A percentile compares a stretch with the other conserved stretches of the same genome.
phyloP scores from a whole-genome alignment of 306 rosid species.

The Quercus parvula region DNA sequence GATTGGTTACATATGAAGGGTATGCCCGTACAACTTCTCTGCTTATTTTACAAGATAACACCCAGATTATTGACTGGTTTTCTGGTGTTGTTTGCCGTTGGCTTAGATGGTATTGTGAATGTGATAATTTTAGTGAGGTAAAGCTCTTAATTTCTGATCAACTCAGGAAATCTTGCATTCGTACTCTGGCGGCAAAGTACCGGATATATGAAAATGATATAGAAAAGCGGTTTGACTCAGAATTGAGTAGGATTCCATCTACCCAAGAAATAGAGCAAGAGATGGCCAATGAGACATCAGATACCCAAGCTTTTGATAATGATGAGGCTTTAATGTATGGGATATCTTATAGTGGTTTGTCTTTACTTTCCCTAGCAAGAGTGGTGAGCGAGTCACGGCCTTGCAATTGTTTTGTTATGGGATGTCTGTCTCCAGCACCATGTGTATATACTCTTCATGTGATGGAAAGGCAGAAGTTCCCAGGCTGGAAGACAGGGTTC shows the following conservation, averaged over 20 bases:
- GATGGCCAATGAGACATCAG: slow-evolving; percentile 33
- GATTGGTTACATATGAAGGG: slow-evolving; percentile 59
- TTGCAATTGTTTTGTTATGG: slow-evolving; percentile 74
- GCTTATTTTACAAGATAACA: slow-evolving; percentile 65
- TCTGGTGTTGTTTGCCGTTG: slow-evolving; percentile 71
- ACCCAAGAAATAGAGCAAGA: slow-evolving; percentile 50
- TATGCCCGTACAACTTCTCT: slow-evolving; percentile 48
- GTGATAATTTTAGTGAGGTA: slow-evolving; percentile 60
- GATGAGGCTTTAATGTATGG: slow-evolving; percentile 84
- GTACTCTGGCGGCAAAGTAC: slow-evolving; percentile 82
- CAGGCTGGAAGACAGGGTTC: slow-evolving; percentile 95
- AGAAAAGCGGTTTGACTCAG: slow-evolving; percentile 64
- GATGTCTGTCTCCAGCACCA: slow-evolving; percentile 67
- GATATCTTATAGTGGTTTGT: slow-evolving; percentile 67
- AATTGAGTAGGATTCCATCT: slow-evolving; percentile 64
- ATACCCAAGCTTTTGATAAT: slow-evolving; percentile 45
- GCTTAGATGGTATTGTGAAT: slow-evolving; percentile 72
- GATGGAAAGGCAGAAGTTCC: slow-evolving; percentile 91
- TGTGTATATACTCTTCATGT: slow-evolving; percentile 79
- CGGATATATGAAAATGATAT: slow-evolving; percentile 64
- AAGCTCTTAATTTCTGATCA: slow-evolving; percentile 54
- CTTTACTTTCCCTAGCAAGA: slow-evolving; percentile 75
- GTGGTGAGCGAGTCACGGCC: slow-evolving; percentile 70
- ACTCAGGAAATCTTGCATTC: slow-evolving; percentile 83
- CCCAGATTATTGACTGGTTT: slow-evolving; percentile 80